Conservation (phyloP, 2,329 filamentous ascomycete genomes). For the Huntiella decipiens region DNA sequence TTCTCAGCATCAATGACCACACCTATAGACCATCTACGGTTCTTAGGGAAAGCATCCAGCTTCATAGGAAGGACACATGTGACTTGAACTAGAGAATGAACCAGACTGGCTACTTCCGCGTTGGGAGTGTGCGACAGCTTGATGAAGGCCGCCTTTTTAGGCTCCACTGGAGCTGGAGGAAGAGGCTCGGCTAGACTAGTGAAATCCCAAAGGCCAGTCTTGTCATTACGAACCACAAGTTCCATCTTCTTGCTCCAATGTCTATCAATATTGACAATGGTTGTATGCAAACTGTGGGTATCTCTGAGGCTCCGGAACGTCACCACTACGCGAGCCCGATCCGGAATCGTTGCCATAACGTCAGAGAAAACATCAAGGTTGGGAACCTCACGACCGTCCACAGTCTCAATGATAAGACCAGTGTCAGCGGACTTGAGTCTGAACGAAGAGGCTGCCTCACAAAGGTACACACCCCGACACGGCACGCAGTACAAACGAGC, state of each 20-base stretch:
- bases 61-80: slow-evolving; percentile 88
- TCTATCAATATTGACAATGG: slow-evolving; percentile 77
- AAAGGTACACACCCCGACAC: slow-evolving; percentile 82
- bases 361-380: slow-evolving; percentile 77
- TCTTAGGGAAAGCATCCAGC: slow-evolving; percentile 91
- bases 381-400: slow-evolving; percentile 81
- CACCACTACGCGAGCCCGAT: slow-evolving; percentile 68
- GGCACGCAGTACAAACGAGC: slow-evolving; percentile 89
- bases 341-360: slow-evolving; percentile 74
- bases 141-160: slow-evolving; percentile 74
- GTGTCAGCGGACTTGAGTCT: slow-evolving; percentile 78
- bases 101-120: slow-evolving; percentile 76
- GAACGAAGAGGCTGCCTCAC: slow-evolving; percentile 87
- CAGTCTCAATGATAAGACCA: slow-evolving; percentile 81
- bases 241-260: slow-evolving; percentile 96
- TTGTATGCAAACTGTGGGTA: slow-evolving; percentile 83
- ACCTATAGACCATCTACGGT: slow-evolving; percentile 85
- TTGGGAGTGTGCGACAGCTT: slow-evolving; percentile 76
- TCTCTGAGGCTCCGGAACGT: slow-evolving; percentile 93
- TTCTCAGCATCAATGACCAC: slow-evolving; percentile 95
- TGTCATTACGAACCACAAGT: slow-evolving; percentile 75
- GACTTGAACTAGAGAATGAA: slow-evolving; percentile 86
- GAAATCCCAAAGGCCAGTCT: slow-evolving; percentile 87
- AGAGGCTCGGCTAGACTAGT: slow-evolving; percentile 64
- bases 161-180: slow-evolving; percentile 51